Evolutionary conservation across 495 filamentous ascomycete genomes (phyloP).

Genomic region (Platismatia glauca): DNA sequence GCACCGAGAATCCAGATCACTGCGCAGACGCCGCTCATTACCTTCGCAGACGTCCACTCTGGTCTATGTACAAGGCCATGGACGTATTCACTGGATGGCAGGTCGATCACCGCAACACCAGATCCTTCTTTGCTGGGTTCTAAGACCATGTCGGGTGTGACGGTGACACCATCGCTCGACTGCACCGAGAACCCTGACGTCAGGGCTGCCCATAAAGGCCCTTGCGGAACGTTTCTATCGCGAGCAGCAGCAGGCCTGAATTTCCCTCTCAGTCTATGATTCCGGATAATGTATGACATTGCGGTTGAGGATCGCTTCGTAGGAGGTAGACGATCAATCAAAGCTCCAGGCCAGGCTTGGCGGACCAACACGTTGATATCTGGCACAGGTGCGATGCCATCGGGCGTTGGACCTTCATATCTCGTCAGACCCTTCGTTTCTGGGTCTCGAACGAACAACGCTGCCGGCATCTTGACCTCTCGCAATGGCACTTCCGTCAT

Average conservation of each 20-base stretch:
- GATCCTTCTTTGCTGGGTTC: slow-evolving; percentile 44
- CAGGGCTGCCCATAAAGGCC: slow-evolving; percentile 45
- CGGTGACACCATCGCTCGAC: slow-evolving; percentile 43
- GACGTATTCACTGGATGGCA: slow-evolving; percentile 62
- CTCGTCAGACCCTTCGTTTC: slow-evolving; percentile 53
- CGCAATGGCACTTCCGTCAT: slow-evolving; percentile 55
- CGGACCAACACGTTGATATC: slow-evolving; percentile 68
- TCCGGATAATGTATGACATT: slow-evolving; percentile 76
- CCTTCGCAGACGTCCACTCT: slow-evolving; percentile 60
- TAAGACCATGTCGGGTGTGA: slow-evolving; percentile 61
- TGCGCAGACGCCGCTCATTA: slow-evolving; percentile 57
- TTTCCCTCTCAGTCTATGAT: slow-evolving; percentile 65
- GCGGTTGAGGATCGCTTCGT: slow-evolving; percentile 56
- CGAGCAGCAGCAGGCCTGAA: slow-evolving; percentile 60
- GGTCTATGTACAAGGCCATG: slow-evolving; percentile 53
- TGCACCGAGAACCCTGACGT: slow-evolving; percentile 46
- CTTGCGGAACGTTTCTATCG: slow-evolving; percentile 46
- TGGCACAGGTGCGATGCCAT: slow-evolving; percentile 38
- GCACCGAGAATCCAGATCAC: slow-evolving; percentile 76
- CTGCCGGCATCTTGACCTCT: slow-evolving; percentile 57
- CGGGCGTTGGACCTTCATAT: slow-evolving; percentile 59
- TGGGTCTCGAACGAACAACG: slow-evolving; percentile 58
- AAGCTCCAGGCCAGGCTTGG: slow-evolving; percentile 73
- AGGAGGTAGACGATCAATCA: slow-evolving; percentile 52
- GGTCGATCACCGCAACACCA: slow-evolving; percentile 71